These are phyloP conservation scores for Thraustotheca clavata DNA, from an alignment of 352 stramenopile species.

Conservation along the genomic window DNA sequence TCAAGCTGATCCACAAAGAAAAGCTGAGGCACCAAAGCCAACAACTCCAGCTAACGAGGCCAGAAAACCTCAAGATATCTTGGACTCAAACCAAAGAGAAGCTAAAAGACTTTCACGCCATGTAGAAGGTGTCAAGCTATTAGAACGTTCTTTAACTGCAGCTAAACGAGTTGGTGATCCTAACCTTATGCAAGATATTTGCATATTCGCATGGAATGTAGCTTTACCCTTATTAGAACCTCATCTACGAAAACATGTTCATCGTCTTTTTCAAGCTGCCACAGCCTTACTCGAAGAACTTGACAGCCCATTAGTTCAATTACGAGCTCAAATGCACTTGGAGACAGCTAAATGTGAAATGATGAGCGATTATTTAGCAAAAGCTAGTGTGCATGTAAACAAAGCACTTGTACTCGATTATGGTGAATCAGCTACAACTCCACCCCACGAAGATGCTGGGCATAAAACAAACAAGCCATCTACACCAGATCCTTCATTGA, in stretches of 20 bases:
- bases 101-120: slow-evolving; percentile 33
- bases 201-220: slow-evolving; percentile 77
- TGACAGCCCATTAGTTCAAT: slow-evolving; percentile 63
- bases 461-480: slow-evolving; percentile 23
- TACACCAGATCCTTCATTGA: slow-evolving; percentile 27
- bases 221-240: slow-evolving; percentile 67
- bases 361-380: slow-evolving; percentile 73
- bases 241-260: slow-evolving; percentile 53
- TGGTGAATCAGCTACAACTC: slow-evolving; percentile 18
- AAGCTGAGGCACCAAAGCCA: slow-evolving; percentile 35
- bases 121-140: slow-evolving; percentile 60
- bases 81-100: slow-evolving; percentile 31
- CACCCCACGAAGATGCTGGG: slow-evolving; percentile 23
- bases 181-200: slow-evolving; percentile 70
- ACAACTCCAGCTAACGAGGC: slow-evolving; percentile 30
- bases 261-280: slow-evolving; percentile 58
- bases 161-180: slow-evolving; percentile 67
- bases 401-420: slow-evolving; percentile 67
- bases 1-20: slow-evolving; percentile 49
- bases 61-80: no score
- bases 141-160: slow-evolving; percentile 71
- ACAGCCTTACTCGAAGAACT: slow-evolving; percentile 59
- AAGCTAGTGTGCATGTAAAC: slow-evolving; percentile 50
- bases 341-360: slow-evolving; percentile 84
- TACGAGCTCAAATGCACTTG: slow-evolving; percentile 72